Percentiles rank a stretch among this genome's conserved stretches.
Evolutionary conservation across 2,329 filamentous ascomycete genomes (phyloP).

Genomic region (Pseudocercospora macadamiae): DNA sequence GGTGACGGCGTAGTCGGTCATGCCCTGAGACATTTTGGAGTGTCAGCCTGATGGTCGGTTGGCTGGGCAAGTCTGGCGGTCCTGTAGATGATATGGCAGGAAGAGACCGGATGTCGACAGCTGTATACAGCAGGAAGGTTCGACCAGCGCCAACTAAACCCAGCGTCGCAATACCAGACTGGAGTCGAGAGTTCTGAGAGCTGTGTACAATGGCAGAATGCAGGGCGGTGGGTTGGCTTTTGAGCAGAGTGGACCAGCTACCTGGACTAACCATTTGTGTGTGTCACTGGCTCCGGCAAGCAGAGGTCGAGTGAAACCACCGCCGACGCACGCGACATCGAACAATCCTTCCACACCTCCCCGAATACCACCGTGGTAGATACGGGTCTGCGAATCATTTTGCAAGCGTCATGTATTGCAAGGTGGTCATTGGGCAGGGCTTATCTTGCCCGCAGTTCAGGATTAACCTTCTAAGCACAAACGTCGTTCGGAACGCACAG

Average conservation of each 20-base stretch:
- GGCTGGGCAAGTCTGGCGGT: background rate
- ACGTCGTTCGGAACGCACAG: background rate
- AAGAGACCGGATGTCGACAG: too few species aligned
- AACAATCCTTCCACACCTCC: background rate
- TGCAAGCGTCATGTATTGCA: background rate
- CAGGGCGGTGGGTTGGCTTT: conserved; percentile 18
- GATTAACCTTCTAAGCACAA: background rate
- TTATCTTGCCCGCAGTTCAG: conserved; percentile 4
- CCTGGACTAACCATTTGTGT: conserved; percentile 7
- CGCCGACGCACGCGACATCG: conserved; percentile 10
- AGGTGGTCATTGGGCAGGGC: background rate
- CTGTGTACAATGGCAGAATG: conserved; percentile 4
- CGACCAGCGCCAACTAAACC: too few species aligned
- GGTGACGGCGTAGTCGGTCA: conserved; percentile 20
- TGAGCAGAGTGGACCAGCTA: conserved; percentile 10
- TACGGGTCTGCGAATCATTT: conserved; percentile 15
- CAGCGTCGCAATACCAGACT: conserved; percentile 1
- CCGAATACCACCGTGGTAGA: conserved; percentile 17
- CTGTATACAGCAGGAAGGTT: too few species aligned
- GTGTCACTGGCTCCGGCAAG: conserved; percentile 19
- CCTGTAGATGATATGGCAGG: background rate
- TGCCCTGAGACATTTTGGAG: conserved; percentile 18
- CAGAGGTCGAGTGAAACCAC: conserved; percentile 4
- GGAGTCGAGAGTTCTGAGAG: conserved; percentile 15
- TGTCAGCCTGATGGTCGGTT: background rate